Evolutionary conservation across 1,284 basidiomycete genomes (phyloP).

Genomic region (Irpex sp.): DNA sequence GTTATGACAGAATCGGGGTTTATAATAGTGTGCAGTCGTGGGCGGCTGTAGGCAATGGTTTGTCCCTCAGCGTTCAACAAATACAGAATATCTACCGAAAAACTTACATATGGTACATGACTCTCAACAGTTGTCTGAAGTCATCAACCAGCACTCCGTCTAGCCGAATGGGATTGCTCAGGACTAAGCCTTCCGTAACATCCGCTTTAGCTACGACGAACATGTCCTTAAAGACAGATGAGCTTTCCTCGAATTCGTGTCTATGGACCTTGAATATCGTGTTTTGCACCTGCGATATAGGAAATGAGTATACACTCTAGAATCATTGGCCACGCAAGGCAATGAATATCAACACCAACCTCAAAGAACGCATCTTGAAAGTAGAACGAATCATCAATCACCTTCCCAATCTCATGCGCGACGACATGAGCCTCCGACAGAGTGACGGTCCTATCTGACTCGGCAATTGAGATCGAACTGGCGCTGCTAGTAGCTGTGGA

Average conservation of each 20-base stretch:
- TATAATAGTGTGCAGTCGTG: background rate
- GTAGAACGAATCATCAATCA: background rate
- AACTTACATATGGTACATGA: background rate
- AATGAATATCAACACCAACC: background rate
- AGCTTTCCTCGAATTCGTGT: background rate
- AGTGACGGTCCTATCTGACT: background rate
- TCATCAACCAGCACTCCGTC: background rate
- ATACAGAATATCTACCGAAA: no score
- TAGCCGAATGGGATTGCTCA: background rate
- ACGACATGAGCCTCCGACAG: background rate
- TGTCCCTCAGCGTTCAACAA: no score
- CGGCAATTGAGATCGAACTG: background rate
- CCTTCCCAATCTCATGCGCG: background rate
- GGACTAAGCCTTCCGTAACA: background rate
- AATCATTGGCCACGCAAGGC: no score
- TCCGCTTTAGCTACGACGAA: background rate
- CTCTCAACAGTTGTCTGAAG: background rate
- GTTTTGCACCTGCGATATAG: no score
- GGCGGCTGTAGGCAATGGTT: no score
- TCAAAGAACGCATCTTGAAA: background rate
- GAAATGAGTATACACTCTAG: no score
- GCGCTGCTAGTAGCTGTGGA: background rate
- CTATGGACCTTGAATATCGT: background rate
- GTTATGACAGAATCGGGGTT: no score
- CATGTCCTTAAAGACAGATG: background rate